phyloP scores from a whole-genome alignment of 83 land plant genomes.

The Picea engelmannii region DNA sequence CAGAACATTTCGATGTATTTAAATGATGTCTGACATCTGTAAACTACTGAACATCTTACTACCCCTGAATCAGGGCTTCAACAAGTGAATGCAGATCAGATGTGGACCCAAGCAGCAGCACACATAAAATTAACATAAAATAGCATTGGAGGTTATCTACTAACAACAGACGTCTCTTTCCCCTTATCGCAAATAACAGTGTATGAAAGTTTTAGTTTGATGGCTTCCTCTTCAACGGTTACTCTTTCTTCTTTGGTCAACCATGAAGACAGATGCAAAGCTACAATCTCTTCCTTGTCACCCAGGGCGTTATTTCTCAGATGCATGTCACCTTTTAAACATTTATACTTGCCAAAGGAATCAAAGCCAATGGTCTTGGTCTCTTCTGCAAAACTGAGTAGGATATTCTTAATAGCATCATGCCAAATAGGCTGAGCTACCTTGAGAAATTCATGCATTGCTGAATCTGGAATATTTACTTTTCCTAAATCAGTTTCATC shows the following conservation, averaged over 20 bases:
- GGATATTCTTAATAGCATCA: conserved; percentile 49
- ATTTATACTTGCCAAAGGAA: conserved; percentile 17
- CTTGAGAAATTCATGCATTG: conserved; percentile 61
- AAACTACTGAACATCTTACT: not conserved
- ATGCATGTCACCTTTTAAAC: conserved; percentile 29
- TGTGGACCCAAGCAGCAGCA: not conserved
- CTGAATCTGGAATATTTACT: conserved; percentile 57
- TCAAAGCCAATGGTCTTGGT: conserved; percentile 16
- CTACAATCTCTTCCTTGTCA: conserved; percentile 30
- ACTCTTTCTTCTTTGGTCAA: conserved; percentile 50
- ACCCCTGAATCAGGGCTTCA: not conserved
- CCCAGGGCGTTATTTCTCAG: conserved; percentile 15
- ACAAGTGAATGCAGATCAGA: not conserved
- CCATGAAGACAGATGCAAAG: conserved; percentile 55
- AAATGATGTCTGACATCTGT: not conserved
- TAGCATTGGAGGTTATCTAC: not conserved
- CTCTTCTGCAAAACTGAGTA: conserved; percentile 60
- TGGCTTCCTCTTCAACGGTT: conserved; percentile 35
- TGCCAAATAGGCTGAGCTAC: conserved; percentile 80
- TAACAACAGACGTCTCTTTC: not conserved
- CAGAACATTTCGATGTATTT: not conserved
- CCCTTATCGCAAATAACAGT: conserved; percentile 5
- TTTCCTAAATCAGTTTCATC: conserved; percentile 81
- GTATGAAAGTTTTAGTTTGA: conserved; percentile 35
- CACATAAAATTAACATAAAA: not conserved